Percentiles rank a stretch among this genome's conserved stretches.
These are phyloP conservation scores for Candida mesenterica DNA, from an alignment of 1,139 yeast species.

Conservation along the genomic window DNA sequence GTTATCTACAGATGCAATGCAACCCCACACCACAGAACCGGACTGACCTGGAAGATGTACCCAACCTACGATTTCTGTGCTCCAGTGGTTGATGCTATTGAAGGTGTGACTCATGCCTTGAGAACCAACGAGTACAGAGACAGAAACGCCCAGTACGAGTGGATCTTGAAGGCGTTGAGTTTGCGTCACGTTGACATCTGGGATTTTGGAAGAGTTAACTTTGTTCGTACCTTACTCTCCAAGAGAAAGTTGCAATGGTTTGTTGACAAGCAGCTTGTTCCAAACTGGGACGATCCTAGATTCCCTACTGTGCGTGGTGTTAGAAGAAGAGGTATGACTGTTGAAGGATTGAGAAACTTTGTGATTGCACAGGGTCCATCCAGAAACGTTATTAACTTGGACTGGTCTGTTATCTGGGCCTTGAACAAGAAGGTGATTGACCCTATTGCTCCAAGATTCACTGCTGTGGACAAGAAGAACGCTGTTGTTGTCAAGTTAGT, in stretches of 20 bases:
- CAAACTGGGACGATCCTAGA: constrained; percentile 98
- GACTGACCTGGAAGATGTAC: constrained; percentile 86
- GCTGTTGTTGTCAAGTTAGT: constrained; percentile 64
- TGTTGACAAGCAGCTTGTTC: constrained; percentile 82
- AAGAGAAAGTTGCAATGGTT: constrained; percentile 99
- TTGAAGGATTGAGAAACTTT: constrained; percentile 91
- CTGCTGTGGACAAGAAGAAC: constrained; percentile 64
- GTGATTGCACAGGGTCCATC: constrained; percentile 96
- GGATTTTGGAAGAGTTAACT: constrained; percentile 97
- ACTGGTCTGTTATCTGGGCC: constrained; percentile 97
- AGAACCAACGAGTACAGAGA: constrained; percentile 98
- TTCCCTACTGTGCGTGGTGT: constrained; percentile 99
- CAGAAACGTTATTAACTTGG: constrained; percentile 90
- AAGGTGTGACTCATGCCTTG: constrained; percentile 95
- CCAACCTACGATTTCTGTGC: constrained; percentile 99
- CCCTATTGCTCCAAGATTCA: constrained; percentile 93
- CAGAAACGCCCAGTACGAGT: constrained; percentile 95
- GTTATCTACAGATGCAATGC: constrained; percentile 94
- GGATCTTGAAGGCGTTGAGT: constrained; percentile 80
- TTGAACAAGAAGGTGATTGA: constrained; percentile 94
- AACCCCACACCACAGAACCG: constrained; percentile 97
- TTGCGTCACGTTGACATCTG: constrained; percentile 92
- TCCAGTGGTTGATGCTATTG: constrained; percentile 89
- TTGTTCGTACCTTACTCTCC: constrained; percentile 87
- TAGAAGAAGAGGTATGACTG: constrained; percentile 98